Evolutionary conservation across 495 filamentous ascomycete species (phyloP), one percentile per base, ranked within the genome.

Genomic region (Talaromyces liani): DNA sequence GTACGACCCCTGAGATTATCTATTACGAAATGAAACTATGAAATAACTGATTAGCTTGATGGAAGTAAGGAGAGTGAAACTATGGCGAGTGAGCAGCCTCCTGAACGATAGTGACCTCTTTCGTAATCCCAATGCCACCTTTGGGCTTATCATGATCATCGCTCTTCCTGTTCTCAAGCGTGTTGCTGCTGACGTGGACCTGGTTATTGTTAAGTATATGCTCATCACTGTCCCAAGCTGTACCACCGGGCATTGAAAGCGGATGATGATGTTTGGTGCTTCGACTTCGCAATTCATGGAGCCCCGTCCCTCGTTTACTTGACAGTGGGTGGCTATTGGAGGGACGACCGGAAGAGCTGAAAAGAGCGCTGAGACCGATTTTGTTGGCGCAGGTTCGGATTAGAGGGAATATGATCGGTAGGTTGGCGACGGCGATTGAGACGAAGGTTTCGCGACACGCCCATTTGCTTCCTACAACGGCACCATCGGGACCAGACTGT

Each of bases 401-500:
- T 4, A 41, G 10, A 41, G 82, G 81, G 60, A 82, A 80, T 10
- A 85, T 70, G 71, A 85, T 83, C 8, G 84, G 84, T 41, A 84
- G 70, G 65, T 86, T 86, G 54, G 78, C 77, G 9, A 86, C 73
- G 14, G 84, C 68, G 27, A 85, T 74, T 0, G 78, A 79, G 59
- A 85, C 80, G 65, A 86, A 85, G 6, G 80, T 80, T 66, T 85
- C 84, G 53, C 83, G 82, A 65, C 80, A 77, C 18, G 84, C 81
- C 84, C 84, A 86, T 70, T 76, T 74, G 10, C 80, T 79, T 4
- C 80, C 80, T 51, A 77, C 63, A 0, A 71, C 67, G 20, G 79
- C 79, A 29, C 72, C 73, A 54, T 81, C 71, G 36, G 71, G 65
- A 6, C 71, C 64, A 47, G 65, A 53, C 49, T 53, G 16, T 53